phyloP scores from a whole-genome alignment of 2,329 filamentous ascomycete species.

The Pseudonectria buxi region DNA sequence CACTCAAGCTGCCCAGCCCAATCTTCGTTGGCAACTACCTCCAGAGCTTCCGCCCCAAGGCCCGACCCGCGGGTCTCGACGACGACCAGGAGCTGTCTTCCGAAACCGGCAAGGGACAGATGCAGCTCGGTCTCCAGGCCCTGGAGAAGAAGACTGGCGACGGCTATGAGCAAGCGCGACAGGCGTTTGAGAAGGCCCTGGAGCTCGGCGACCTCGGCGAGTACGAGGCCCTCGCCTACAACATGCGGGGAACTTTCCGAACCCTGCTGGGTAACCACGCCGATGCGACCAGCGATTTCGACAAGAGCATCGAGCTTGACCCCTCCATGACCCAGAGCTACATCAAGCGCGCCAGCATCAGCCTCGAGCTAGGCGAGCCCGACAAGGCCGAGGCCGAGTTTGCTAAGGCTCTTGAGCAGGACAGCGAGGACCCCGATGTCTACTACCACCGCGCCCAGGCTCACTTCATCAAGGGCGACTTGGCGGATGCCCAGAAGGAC shows the following conservation, averaged over 20 bases:
- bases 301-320: constrained; percentile 88
- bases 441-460: constrained; percentile 98
- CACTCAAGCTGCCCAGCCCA: constrained; percentile 82
- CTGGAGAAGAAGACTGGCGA: constrained; percentile 83
- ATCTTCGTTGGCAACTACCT: constrained; percentile 98
- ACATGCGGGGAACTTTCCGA: constrained; percentile 92
- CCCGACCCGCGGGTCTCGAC: constrained; percentile 73
- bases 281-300: constrained; percentile 75
- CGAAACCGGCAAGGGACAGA: constrained; percentile 73
- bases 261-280: constrained; percentile 86
- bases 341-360: constrained; percentile 98
- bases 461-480: constrained; percentile 95
- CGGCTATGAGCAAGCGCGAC: constrained; percentile 81
- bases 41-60: constrained; percentile 88
- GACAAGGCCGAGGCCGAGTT: constrained; percentile 87
- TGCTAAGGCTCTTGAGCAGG: constrained; percentile 74
- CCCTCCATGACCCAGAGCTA: constrained; percentile 89
- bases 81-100: constrained; percentile 72
- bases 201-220: constrained; percentile 74
- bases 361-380: constrained; percentile 83
- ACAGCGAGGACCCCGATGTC: constrained; percentile 87
- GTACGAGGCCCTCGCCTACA: constrained; percentile 86
- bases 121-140: constrained; percentile 75
- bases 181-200: constrained; percentile 80
- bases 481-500: constrained; percentile 89